Conservation (phyloP, 352 stramenopile genomes). For the Phytophthora sp. region DNA sequence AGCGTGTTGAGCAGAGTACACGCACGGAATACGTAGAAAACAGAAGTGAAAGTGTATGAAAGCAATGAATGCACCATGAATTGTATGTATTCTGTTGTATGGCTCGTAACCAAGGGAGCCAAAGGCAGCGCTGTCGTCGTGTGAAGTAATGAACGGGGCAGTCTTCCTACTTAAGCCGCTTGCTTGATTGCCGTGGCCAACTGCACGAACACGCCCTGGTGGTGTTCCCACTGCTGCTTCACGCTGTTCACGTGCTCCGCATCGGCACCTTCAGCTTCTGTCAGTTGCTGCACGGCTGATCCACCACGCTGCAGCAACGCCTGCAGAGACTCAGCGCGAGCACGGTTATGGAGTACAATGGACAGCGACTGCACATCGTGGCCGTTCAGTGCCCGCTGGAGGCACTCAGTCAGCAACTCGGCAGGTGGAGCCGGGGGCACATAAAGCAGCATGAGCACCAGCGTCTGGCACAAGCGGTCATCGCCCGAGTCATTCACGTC, state of each 20-base stretch:
- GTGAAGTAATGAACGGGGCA: conserved; percentile 17
- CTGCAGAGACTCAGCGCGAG: conserved; percentile 73
- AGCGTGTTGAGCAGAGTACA: background rate
- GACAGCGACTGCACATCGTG: conserved; percentile 68
- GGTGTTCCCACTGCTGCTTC: conserved; percentile 66
- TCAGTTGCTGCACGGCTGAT: conserved; percentile 54
- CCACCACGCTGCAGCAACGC: conserved; percentile 76
- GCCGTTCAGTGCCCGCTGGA: conserved; percentile 58
- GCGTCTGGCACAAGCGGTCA: conserved; percentile 75
- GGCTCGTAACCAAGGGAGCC: too few species aligned
- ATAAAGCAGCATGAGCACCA: conserved; percentile 85
- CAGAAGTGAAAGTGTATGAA: conserved; percentile 6
- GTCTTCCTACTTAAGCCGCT: conserved; percentile 32
- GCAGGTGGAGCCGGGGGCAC: conserved; percentile 71
- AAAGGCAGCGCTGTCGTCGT: conserved; percentile 10
- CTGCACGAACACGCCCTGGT: conserved; percentile 74
- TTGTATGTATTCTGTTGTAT: conserved; percentile 13
- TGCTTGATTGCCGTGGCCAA: conserved; percentile 85
- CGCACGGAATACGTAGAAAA: background rate
- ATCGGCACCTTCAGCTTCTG: conserved; percentile 26
- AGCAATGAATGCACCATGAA: conserved; percentile 31
- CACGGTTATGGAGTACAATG: conserved; percentile 78
- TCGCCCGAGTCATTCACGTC: conserved; percentile 48
- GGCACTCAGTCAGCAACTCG: conserved; percentile 69
- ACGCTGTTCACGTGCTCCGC: conserved; percentile 37